Evolutionary conservation across 1,284 basidiomycete genomes (phyloP).

Genomic region (Cutaneotrichosporon cyanovorans): DNA sequence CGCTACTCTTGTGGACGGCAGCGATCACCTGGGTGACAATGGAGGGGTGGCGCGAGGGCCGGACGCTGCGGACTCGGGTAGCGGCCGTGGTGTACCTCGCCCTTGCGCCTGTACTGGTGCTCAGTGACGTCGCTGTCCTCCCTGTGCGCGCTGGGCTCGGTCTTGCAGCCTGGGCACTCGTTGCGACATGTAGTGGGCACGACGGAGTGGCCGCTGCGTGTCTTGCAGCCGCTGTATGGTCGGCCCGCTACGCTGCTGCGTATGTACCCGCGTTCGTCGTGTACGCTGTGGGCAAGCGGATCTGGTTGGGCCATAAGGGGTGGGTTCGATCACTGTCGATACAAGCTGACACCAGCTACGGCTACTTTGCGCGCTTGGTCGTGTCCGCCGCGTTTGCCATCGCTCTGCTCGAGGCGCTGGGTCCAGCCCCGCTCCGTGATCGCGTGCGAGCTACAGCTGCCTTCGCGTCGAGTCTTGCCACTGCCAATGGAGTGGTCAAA

Average conservation of each 20-base stretch:
- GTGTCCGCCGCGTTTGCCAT: conserved; percentile 3
- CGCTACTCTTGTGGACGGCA: conserved; percentile 11
- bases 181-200: conserved; percentile 8
- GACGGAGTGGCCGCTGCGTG: conserved; percentile 8
- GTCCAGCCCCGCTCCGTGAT: conserved; percentile 7
- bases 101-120: conserved; percentile 7
- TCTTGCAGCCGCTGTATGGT: conserved; percentile 4
- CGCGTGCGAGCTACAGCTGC: not conserved
- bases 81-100: conserved; percentile 11
- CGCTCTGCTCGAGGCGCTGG: conserved; percentile 1
- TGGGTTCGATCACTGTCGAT: not conserved
- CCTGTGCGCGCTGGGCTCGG: conserved; percentile 12
- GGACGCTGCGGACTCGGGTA: conserved; percentile 13
- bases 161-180: conserved; percentile 14
- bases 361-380: conserved; percentile 8
- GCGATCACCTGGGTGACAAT: conserved; percentile 10
- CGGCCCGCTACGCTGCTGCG: not conserved
- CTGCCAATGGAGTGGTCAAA: too few species aligned
- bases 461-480: too few species aligned
- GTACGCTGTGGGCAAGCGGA: conserved; percentile 16
- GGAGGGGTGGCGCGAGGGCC: conserved; percentile 15
- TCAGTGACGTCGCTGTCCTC: conserved; percentile 7
- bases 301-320: conserved; percentile 13
- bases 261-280: conserved; percentile 12
- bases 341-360: conserved; percentile 1